phyloP scores from a whole-genome alignment of 805 yeast genomes.

The Nakazawaea anatomiae region DNA sequence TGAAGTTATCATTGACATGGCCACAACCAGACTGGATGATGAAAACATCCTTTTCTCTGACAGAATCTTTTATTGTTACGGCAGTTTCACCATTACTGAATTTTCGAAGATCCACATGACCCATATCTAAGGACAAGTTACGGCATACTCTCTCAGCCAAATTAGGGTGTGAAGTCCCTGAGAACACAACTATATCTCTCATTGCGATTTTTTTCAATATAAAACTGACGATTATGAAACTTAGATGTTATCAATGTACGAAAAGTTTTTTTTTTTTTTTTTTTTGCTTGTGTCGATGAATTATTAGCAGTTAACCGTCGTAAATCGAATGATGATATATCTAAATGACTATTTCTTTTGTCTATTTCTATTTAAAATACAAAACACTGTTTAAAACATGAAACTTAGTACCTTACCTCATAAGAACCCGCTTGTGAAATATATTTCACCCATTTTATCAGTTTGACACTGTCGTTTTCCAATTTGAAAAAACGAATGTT shows the following conservation, averaged over 20 bases:
- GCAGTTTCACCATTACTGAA: conserved; percentile 93
- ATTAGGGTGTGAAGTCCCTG: conserved; percentile 86
- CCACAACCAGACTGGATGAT: conserved; percentile 87
- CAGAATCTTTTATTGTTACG: conserved; percentile 79
- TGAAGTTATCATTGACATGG: conserved; percentile 78
- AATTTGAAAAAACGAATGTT: conserved; percentile 69
- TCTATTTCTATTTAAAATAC: too few species aligned
- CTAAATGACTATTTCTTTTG: too few species aligned
- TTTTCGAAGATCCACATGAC: conserved; percentile 57
- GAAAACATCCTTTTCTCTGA: conserved; percentile 93
- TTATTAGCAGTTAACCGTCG: neutral
- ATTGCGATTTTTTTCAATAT: conserved; percentile 18
- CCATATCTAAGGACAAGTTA: conserved; percentile 67
- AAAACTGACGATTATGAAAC: too few species aligned
- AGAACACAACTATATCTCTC: conserved; percentile 83
- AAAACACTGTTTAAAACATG: too few species aligned
- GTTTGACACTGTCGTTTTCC: conserved; percentile 38
- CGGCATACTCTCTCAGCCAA: conserved; percentile 72
- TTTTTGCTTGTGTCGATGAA: neutral
- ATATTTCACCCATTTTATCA: conserved; percentile 88
- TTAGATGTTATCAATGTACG: neutral
- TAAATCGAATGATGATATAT: too few species aligned
- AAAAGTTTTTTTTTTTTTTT: neutral
- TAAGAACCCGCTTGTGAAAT: conserved; percentile 71
- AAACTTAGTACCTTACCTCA: conserved; percentile 59